phyloP scores from a whole-genome alignment of 768 basidiomycete species.

The Pisolithus orientalis region DNA sequence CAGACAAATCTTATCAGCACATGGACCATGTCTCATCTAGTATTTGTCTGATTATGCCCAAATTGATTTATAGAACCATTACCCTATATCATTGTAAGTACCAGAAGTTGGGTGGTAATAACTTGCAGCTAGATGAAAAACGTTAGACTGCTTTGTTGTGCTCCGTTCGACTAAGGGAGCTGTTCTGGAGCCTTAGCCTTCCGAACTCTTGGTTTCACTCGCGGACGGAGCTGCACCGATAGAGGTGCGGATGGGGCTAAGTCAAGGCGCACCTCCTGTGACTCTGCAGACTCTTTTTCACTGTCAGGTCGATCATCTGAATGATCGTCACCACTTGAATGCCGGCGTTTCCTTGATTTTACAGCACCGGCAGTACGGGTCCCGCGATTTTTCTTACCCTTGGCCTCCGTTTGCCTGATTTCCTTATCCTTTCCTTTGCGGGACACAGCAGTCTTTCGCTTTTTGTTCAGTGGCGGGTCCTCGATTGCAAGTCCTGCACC shows the following conservation, averaged over 20 bases:
- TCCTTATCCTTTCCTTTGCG: slow-evolving; percentile 7
- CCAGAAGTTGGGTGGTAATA: too few relatives aligned
- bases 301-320: slow-evolving; percentile 10
- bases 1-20: too few relatives aligned
- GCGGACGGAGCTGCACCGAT: slow-evolving; percentile 33
- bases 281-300: slow-evolving; percentile 14
- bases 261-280: background rate
- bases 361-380: background rate
- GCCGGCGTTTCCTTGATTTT: background rate
- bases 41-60: too few relatives aligned
- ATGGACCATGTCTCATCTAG: too few relatives aligned
- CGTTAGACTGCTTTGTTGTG: too few relatives aligned
- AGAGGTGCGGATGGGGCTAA: slow-evolving; percentile 17
- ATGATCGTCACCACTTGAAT: slow-evolving; percentile 1
- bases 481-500: slow-evolving; percentile 23
- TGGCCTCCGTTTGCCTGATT: background rate
- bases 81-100: too few relatives aligned
- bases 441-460: slow-evolving; percentile 18
- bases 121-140: too few relatives aligned
- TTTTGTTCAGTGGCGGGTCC: slow-evolving; percentile 25
- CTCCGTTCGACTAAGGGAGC: background rate
- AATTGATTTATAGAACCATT: too few relatives aligned
- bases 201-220: slow-evolving; percentile 30
- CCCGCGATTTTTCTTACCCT: background rate
- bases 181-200: slow-evolving; percentile 7